Percentiles rank a stretch among this genome's conserved stretches.
Evolutionary conservation across 139 green algal genomes (phyloP).

Genomic region (Chlorella sp.): DNA sequence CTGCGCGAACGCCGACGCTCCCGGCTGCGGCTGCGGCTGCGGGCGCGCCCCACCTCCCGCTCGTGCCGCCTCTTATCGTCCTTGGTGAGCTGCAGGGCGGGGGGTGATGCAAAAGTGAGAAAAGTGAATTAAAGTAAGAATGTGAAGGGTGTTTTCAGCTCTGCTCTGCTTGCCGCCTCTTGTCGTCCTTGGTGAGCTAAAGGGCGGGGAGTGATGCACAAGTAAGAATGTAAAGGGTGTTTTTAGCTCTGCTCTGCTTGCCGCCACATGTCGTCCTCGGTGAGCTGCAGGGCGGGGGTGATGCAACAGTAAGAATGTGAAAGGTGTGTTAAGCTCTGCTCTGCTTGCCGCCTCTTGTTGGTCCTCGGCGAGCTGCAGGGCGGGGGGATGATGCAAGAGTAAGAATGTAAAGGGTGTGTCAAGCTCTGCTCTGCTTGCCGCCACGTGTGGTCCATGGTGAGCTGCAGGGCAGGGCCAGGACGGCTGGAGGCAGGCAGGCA

Average conservation of each 20-base stretch:
- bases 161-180: slow-evolving; percentile 38
- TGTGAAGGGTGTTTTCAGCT: background rate
- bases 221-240: background rate
- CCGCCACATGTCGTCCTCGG: slow-evolving; percentile 22
- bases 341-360: slow-evolving; percentile 9
- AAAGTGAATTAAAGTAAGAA: no score
- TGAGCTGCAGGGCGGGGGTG: no score
- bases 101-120: background rate
- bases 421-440: background rate
- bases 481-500: no score
- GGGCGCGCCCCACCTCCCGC: background rate
- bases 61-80: slow-evolving; percentile 38
- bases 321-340: background rate
- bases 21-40: slow-evolving; percentile 19
- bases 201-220: background rate
- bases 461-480: no score
- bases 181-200: slow-evolving; percentile 40
- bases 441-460: slow-evolving; percentile 9
- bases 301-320: background rate
- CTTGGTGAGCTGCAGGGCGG: slow-evolving; percentile 28
- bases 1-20: slow-evolving; percentile 1
- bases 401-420: background rate
- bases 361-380: no score
- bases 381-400: no score
- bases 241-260: background rate